Percentiles rank a stretch among this genome's conserved stretches.
phyloP scores from a whole-genome alignment of 257 asterid species.

The Catharanthus roseus region DNA sequence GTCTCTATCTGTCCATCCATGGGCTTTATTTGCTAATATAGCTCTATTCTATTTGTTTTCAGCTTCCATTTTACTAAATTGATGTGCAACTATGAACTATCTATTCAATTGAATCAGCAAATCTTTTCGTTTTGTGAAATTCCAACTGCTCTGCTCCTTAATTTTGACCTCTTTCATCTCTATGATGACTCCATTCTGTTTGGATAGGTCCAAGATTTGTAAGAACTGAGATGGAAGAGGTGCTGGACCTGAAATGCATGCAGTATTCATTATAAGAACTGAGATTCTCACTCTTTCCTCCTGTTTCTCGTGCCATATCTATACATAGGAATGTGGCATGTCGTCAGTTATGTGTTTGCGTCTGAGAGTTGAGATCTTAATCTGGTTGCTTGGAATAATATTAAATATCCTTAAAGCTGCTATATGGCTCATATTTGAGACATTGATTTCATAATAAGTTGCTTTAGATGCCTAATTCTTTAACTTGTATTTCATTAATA shows the following conservation, averaged over 20 bases:
- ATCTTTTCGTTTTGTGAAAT: neutral
- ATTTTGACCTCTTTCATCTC: neutral
- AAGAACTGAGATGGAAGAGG: too few relatives aligned
- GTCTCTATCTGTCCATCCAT: neutral
- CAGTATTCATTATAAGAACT: neutral
- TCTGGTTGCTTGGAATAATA: neutral
- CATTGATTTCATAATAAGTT: neutral
- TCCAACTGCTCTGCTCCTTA: neutral
- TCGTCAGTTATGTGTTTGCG: neutral
- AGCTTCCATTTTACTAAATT: neutral
- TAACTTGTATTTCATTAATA: conserved; percentile 20
- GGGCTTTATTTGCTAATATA: neutral
- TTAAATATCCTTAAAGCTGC: neutral
- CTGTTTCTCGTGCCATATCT: neutral
- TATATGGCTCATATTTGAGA: neutral
- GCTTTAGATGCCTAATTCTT: neutral
- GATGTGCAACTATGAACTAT: neutral
- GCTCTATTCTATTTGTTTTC: neutral
- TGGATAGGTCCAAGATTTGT: neutral
- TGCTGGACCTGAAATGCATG: neutral
- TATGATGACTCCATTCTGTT: neutral
- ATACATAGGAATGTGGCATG: neutral
- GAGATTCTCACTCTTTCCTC: neutral
- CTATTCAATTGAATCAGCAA: neutral
- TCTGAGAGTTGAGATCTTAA: neutral